A percentile compares a stretch with the other conserved stretches of the same genome.
Conservation (phyloP, 345 rosid genomes). For the Heritiera littoralis region DNA sequence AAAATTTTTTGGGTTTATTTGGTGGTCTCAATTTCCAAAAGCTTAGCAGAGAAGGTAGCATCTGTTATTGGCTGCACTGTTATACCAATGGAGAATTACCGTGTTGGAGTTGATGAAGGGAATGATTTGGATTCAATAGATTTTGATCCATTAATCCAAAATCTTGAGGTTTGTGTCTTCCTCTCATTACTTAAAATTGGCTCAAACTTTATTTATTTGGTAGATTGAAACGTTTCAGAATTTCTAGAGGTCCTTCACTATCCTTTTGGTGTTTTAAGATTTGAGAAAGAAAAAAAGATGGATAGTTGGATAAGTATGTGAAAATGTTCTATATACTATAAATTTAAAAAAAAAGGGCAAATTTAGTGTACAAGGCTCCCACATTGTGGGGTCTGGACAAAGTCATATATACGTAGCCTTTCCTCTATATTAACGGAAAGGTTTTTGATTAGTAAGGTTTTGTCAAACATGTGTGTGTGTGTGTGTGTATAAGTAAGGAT, state of each 20-base stretch:
- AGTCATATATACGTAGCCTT: too few relatives aligned
- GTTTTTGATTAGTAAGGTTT: too few relatives aligned
- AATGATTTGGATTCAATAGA: slow-evolving; percentile 85
- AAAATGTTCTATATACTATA: not conserved
- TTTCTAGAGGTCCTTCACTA: not conserved
- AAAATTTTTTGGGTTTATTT: slow-evolving; percentile 26
- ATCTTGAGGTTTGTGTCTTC: slow-evolving; percentile 67
- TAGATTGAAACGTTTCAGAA: not conserved
- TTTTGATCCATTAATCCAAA: slow-evolving; percentile 78
- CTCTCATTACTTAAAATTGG: slow-evolving; percentile 6
- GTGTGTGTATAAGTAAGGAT: too few relatives aligned
- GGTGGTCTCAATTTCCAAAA: slow-evolving; percentile 41
- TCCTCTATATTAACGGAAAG: too few relatives aligned
- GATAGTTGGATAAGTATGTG: slow-evolving; percentile 7
- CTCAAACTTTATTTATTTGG: not conserved
- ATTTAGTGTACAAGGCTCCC: too few relatives aligned
- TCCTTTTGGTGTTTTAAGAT: not conserved
- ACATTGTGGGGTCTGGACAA: too few relatives aligned
- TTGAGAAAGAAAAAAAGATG: not conserved
- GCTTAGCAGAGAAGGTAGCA: slow-evolving; percentile 98
- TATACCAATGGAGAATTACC: slow-evolving; percentile 97
- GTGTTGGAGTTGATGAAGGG: slow-evolving; percentile 75
- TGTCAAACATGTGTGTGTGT: too few relatives aligned
- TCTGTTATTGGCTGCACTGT: slow-evolving; percentile 94
- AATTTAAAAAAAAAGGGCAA: too few relatives aligned